Evolutionary conservation across 306 rosid species (phyloP).

Genomic region (Cucurbita pepo): DNA sequence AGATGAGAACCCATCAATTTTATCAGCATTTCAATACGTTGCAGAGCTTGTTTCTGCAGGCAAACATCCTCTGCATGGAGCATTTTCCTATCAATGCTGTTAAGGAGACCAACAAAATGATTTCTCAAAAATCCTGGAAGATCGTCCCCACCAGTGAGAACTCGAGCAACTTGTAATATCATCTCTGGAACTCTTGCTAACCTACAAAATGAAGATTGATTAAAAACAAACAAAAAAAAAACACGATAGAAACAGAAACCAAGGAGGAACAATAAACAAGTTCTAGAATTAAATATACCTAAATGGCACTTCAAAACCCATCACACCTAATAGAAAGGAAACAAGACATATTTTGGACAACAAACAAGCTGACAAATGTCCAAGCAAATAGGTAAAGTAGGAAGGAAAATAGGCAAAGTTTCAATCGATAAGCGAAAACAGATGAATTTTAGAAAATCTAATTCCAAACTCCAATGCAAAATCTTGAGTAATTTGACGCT

Average conservation of each 20-base stretch:
- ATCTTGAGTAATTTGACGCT: background rate
- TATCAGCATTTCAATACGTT: slow-evolving; percentile 78
- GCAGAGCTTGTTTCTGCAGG: slow-evolving; percentile 68
- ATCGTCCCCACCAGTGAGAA: slow-evolving; percentile 79
- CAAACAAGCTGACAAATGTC: background rate
- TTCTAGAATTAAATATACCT: slow-evolving; percentile 2
- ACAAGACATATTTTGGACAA: background rate
- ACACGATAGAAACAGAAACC: background rate
- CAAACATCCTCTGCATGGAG: slow-evolving; percentile 67
- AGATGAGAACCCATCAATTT: slow-evolving; percentile 88
- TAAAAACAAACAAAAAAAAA: slow-evolving; percentile 1
- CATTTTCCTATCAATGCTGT: slow-evolving; percentile 79
- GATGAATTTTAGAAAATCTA: background rate
- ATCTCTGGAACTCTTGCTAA: slow-evolving; percentile 72
- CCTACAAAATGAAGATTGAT: slow-evolving; percentile 33
- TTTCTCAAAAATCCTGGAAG: slow-evolving; percentile 74
- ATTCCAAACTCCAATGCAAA: background rate
- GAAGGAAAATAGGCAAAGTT: background rate
- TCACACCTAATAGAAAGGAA: background rate
- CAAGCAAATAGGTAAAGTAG: background rate
- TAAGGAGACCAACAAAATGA: slow-evolving; percentile 85
- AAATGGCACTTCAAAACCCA: background rate
- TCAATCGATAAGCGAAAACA: background rate
- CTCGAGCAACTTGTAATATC: slow-evolving; percentile 70
- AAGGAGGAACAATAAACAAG: background rate